Percentiles rank a stretch among this genome's conserved stretches.
Conservation (phyloP, 768 basidiomycete genomes). For the Coprinopsis strossmayeri region DNA sequence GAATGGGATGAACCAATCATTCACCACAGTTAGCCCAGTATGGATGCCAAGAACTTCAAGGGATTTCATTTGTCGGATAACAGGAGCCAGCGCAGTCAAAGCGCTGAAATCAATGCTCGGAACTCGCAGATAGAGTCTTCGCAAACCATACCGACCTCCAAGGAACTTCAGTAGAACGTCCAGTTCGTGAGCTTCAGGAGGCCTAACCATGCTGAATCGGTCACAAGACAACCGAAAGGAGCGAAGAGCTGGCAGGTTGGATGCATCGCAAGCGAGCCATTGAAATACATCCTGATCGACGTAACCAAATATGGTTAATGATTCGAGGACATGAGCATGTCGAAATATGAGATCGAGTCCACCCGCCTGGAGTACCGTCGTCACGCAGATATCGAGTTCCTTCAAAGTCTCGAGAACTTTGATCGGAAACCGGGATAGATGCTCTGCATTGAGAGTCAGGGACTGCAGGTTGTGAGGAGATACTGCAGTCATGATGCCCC, state of each 20-base stretch:
- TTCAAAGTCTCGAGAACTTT: conserved; percentile 23
- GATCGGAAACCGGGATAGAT: conserved; percentile 25
- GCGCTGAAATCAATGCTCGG: conserved; percentile 19
- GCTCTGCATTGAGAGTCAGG: conserved; percentile 22
- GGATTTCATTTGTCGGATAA: conserved; percentile 19
- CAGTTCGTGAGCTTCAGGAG: conserved; percentile 13
- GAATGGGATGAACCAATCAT: conserved; percentile 17
- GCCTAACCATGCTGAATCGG: conserved; percentile 8
- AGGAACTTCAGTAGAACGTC: conserved; percentile 25
- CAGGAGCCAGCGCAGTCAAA: conserved; percentile 17
- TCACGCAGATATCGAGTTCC: conserved; percentile 27
- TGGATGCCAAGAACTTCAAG: conserved; percentile 34
- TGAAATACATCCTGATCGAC: conserved; percentile 22
- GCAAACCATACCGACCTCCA: conserved; percentile 18
- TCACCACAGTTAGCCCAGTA: conserved; percentile 23
- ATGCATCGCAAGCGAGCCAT: conserved; percentile 22
- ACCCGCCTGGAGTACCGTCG: conserved; percentile 19
- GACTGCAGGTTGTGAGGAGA: conserved; percentile 14
- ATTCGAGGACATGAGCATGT: conserved; percentile 26
- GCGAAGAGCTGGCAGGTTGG: conserved; percentile 24
- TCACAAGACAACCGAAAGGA: conserved; percentile 32
- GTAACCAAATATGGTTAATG: conserved; percentile 31
- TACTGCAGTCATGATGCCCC: conserved; percentile 11
- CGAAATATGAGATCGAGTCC: conserved; percentile 29
- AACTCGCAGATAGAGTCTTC: conserved; percentile 30